Base-by-base conservation (phyloP, 306 rosid genomes). In the Parietaria judaica region DNA sequence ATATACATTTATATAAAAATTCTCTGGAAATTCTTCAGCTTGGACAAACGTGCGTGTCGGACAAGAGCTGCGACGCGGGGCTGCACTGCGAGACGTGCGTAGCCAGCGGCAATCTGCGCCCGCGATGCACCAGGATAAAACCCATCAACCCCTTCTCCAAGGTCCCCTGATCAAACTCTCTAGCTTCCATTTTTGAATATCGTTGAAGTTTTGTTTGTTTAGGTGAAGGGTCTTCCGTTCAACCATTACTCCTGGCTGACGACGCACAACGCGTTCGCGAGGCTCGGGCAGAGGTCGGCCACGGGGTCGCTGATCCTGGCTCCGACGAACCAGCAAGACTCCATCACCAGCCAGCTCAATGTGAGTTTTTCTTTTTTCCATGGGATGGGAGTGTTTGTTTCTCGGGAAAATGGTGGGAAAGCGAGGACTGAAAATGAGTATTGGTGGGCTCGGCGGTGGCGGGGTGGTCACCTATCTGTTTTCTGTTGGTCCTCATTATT, bases 231-330 rank as follows among this genome's bases (percentile, higher is more conserved):
- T 54, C 73, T 88, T 67, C 95, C 98, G 60, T 92, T 86, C 66
- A 92, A 88, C 70, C 84, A 61, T n/a, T 92, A 86, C 65, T 72
- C 96, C 13, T 92, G 96, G 98, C 56, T 92, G 43, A 92, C 96
- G 3, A 84, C 96, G 17, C 98, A 92, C 77, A 92, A 92, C 15
- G 61, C 98, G 14, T 92, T 78, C 71, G 86, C 99, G 17, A 63
- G 51, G 53, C 59, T 92, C 56, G 94, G 96, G 67, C 68, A 76
- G 78, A 92, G 63, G 72, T 80, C 96, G 10, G 78, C 48, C 7
- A 85, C 95, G 1, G 86, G 87, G 6, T 78, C 95, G 63, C 23
- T 78, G 15, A 67, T 87, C 72, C 46, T 92, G 9, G 45, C 88
- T 60, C 90, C 99, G 0, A 68, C 82, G 4, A 88, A 92, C 58